Base-by-base conservation (phyloP, 306 rosid genomes). In the Cucurbita maxima region DNA sequence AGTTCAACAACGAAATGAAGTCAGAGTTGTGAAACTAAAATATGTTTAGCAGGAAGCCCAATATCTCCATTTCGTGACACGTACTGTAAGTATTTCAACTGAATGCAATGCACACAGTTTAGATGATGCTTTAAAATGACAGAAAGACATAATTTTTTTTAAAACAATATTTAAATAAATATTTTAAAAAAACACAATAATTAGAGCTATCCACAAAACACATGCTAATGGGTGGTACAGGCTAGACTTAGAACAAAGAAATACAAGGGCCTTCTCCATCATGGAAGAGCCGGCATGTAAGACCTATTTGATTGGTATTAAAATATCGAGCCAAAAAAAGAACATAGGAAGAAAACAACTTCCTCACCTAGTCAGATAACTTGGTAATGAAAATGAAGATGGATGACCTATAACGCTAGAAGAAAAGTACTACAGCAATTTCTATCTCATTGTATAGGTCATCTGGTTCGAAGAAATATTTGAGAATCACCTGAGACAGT, bases 401-500 rank as follows among this genome's bases (percentile, higher is more conserved):
- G 74, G 74, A 14, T 48, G 74, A 50, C 58, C 74, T 50, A 48
- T 16, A 69, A 75, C 45, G 44, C 67, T 51, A 41, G 52, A 57
- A 9, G 14, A 50, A 50, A 70, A 57, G 74, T 50, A 48, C 45
- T 30, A 50, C 57, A 72, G 64, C 36, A 3, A 16, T 48, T 71
- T 48, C 37, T 53, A 61, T 53, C 34, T 50, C 80, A 72, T 63
- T 43, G 47, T 64, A 64, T 58, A 70, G 79, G 74, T 85, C 81
- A 74, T 80, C 52, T 48, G 14, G 78, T 71, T 22, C 45, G 51
- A 38, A 75, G 62, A 18, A 41, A 47, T 75, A 76, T 58, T 4
- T 22, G 37, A 71, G 75, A 79, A 37, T 79, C 82, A 94, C 99
- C 97, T 40, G 97, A 91, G 69, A 95, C 96, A 55, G 97, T 76